Conservation (phyloP, 805 yeast genomes). For the Isabelozyma heimii region DNA sequence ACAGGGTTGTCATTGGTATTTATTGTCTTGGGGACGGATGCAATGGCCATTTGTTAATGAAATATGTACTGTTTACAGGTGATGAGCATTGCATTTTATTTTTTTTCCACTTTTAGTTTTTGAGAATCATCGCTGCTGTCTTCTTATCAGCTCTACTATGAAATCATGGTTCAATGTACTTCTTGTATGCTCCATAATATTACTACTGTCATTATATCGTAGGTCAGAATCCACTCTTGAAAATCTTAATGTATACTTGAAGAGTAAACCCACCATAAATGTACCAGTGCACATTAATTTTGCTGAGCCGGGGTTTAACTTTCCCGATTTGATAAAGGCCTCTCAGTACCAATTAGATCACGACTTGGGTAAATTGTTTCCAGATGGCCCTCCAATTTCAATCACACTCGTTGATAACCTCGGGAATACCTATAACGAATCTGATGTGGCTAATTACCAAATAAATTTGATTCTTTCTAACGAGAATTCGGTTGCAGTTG, state of each 20-base stretch:
- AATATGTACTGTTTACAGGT: neutral
- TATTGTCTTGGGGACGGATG: constrained; percentile 21
- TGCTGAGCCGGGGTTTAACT: constrained; percentile 44
- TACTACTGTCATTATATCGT: neutral
- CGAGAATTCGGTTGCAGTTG: constrained; percentile 44
- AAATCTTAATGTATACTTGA: constrained; percentile 1
- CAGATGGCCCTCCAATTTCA: too few relatives aligned
- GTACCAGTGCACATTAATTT: constrained; percentile 23
- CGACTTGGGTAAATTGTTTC: constrained; percentile 6
- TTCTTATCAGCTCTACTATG: neutral
- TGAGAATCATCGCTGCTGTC: too few relatives aligned
- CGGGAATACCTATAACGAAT: neutral
- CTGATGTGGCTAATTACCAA: constrained; percentile 18
- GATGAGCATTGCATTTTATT: neutral
- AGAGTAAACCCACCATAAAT: constrained; percentile 4
- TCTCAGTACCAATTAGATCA: constrained; percentile 32
- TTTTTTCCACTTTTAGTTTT: neutral
- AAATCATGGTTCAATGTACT: neutral
- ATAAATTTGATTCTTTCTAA: constrained; percentile 38
- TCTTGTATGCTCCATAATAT: neutral
- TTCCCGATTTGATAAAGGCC: constrained; percentile 67
- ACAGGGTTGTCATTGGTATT: constrained; percentile 42
- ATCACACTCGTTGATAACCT: neutral
- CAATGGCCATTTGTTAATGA: constrained; percentile 24
- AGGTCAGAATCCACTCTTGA: neutral